phyloP scores from a whole-genome alignment of 163 green algal genomes.

The Scenedesmus sp. region DNA sequence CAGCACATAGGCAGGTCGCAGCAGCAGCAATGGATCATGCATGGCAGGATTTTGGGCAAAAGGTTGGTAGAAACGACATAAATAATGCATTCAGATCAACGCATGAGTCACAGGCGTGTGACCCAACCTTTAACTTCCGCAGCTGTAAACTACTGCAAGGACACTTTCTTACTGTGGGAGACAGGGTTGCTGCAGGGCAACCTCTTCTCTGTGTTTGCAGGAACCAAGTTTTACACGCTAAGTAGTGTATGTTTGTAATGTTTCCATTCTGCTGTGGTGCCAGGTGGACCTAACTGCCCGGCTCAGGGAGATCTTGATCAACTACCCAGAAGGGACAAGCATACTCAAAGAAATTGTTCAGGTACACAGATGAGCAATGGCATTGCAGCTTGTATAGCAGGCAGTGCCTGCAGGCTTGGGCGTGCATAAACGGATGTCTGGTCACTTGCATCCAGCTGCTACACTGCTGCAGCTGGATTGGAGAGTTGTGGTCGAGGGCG shows the following conservation, averaged over 20 bases:
- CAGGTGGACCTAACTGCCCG: constrained; percentile 81
- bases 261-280: neutral
- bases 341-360: constrained; percentile 87
- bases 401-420: neutral
- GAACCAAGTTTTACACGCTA: neutral
- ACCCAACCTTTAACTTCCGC: neutral
- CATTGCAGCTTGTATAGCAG: neutral
- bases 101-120: too few species aligned
- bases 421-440: too few species aligned
- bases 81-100: too few species aligned
- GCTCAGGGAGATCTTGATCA: constrained; percentile 82
- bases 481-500: neutral
- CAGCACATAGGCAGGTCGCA: neutral
- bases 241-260: neutral
- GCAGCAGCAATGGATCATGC: neutral
- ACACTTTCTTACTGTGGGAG: neutral
- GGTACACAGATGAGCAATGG: constrained; percentile 50
- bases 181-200: neutral
- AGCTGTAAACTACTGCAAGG: neutral
- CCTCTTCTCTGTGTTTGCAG: neutral
- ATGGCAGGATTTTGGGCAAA: constrained; percentile 76
- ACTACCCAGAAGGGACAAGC: constrained; percentile 78
- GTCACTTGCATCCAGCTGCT: neutral
- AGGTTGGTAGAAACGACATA: neutral
- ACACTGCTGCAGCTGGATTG: neutral